A percentile compares a stretch with the other conserved stretches of the same genome.
Conservation (phyloP, 805 yeast genomes). For the Geotrichum ghanense region DNA sequence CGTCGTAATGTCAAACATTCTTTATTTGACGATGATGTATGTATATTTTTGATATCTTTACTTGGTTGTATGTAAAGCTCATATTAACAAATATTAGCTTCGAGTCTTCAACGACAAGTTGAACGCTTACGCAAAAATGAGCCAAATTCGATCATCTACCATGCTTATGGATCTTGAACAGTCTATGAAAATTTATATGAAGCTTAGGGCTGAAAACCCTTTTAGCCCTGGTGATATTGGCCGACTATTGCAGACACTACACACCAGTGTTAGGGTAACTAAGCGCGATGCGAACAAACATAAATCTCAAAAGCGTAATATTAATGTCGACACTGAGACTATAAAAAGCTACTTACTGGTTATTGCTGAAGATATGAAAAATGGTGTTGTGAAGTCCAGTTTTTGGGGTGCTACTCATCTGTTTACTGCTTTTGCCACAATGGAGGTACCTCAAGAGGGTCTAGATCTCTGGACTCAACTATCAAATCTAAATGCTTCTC, state of each 20-base stretch:
- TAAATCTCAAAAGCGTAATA: slow-evolving; percentile 6
- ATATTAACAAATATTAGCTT: background rate
- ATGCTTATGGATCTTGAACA: slow-evolving; percentile 9
- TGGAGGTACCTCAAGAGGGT: slow-evolving; percentile 12
- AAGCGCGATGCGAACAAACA: slow-evolving; percentile 3
- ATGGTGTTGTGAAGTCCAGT: slow-evolving; percentile 8
- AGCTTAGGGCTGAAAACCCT: slow-evolving; percentile 9
- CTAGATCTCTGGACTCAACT: slow-evolving; percentile 10
- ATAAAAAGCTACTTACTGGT: slow-evolving; percentile 9
- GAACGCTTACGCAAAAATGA: background rate
- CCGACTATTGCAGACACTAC: slow-evolving; percentile 13
- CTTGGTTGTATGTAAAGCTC: background rate
- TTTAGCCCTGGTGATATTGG: slow-evolving; percentile 10
- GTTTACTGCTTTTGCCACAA: slow-evolving; percentile 13
- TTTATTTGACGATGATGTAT: background rate
- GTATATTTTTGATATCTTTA: too few relatives aligned
- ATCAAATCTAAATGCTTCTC: slow-evolving; percentile 2
- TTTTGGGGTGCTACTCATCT: slow-evolving; percentile 15
- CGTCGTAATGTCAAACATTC: background rate
- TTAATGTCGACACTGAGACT: slow-evolving; percentile 1
- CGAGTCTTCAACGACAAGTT: slow-evolving; percentile 1
- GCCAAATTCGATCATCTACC: background rate
- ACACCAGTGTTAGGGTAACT: slow-evolving; percentile 11
- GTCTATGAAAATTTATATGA: slow-evolving; percentile 13
- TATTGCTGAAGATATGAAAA: slow-evolving; percentile 11